Conservation (phyloP, 371 early-diverging fungal genomes). For the Mortierella sp. region DNA sequence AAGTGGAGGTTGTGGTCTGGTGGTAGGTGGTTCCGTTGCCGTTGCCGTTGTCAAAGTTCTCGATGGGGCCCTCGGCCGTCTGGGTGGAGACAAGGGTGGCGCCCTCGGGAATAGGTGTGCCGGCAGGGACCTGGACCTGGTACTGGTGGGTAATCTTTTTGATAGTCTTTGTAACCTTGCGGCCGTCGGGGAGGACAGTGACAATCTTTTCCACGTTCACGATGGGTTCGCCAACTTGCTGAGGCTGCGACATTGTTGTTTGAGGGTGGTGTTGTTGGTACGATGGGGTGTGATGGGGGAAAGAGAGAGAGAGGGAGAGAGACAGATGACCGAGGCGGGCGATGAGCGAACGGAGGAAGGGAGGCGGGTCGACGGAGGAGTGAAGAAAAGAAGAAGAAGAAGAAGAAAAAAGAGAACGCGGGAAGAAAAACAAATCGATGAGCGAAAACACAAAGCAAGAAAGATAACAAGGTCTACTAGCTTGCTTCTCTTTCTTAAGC, state of each 20-base stretch:
- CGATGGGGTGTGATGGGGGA: background rate
- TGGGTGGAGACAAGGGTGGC: conserved; percentile 45
- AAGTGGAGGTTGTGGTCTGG: background rate
- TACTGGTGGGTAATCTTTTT: conserved; percentile 50
- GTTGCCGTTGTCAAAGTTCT: background rate
- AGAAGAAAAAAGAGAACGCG: background rate
- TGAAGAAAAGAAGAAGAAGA: background rate
- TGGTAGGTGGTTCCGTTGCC: background rate
- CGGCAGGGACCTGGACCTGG: conserved; percentile 52
- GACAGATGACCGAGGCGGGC: background rate
- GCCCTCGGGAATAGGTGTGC: conserved; percentile 49
- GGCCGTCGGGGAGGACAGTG: conserved; percentile 50
- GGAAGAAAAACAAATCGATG: background rate
- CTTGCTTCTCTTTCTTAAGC: too few relatives aligned
- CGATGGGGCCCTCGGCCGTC: conserved; percentile 17
- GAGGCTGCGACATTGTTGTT: conserved; percentile 30
- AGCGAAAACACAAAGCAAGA: background rate
- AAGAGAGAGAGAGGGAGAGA: conserved; percentile 1
- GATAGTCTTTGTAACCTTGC: conserved; percentile 54
- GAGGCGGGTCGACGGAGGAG: background rate
- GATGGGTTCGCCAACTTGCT: conserved; percentile 49
- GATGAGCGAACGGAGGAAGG: background rate
- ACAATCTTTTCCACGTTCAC: conserved; percentile 44
- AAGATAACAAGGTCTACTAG: background rate
- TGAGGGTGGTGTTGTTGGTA: background rate